Base-by-base conservation (phyloP, 2,329 filamentous ascomycete genomes). In the Helotiales sp. region DNA sequence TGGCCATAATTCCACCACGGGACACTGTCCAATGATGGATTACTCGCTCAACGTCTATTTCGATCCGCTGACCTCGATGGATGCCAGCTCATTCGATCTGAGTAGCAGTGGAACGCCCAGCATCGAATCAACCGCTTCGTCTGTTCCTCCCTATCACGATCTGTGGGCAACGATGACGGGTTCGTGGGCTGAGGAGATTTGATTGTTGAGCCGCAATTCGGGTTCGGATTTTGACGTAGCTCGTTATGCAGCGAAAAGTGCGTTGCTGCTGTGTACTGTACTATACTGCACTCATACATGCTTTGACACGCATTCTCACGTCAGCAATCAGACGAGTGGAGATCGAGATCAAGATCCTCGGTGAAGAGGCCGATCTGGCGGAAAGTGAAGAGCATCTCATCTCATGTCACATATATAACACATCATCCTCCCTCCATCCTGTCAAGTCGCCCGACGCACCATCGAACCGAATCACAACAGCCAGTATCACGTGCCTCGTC, bases 141-240 rank as follows among this genome's bases (percentile, higher is more conserved):
- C 15, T 22, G 45, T 43, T 32, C 60, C 65, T n/a, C 58, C 65
- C 2, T 72, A 73, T 67, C 69, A 71, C 60, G 72, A 75, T 65
- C 43, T 76, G 10, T 76, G 75, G 75, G 73, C 71, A 7, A 75
- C 73, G 3, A 75, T 77, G 75, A 75, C 74, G 15, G 67, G 70
- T 13, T 72, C 65, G 11, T 75, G 75, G 72, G 73, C 71, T 10
- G 69, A 60, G 13, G 57, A 69, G 26, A 62, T 69, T 26, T 64
- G 55, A 45, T 34, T 59, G 62, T 43, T 50, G n/a, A 63, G 40
- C 34, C 24, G n/a, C 17, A 20, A 32, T n/a, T 40, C 10, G 54
- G 30, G 28, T 43, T 49, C 26, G 26, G 22, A n/a, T n/a, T 45
- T 28, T 22, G 6, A 17, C 57, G 7, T 32, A 7, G 57, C 37